Base-by-base conservation (phyloP, 768 basidiomycete genomes). In the Kwoniella sp. region DNA sequence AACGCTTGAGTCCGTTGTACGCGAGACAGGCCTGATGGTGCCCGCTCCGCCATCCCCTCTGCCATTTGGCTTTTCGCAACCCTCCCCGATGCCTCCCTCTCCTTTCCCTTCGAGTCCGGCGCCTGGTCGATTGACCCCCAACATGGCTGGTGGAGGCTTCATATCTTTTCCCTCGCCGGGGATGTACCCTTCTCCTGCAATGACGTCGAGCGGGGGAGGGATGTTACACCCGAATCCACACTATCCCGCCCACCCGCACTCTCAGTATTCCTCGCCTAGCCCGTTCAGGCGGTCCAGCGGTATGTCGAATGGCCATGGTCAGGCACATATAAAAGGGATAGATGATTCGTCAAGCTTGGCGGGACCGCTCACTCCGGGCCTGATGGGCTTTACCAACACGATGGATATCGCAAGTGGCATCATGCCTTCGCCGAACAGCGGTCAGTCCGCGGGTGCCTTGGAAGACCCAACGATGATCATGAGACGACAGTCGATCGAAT, bases 171-270 rank as follows among this genome's bases (percentile, higher is more conserved):
- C 63, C 11, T 52, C 46, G n/a, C 63, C 63, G 5, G 63, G 63
- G 11, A 62, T 61, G 63, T 65, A 59, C 41, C 59, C 60, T 23
- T 59, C 57, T 1, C 63, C 63, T n/a, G n/a, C n/a, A n/a, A n/a
- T n/a, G n/a, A n/a, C n/a, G n/a, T n/a, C n/a, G n/a, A n/a, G n/a
- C n/a, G n/a, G n/a, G n/a, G n/a, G n/a, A n/a, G n/a, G n/a, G 28
- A 58, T 59, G 52, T 39, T 65, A 2, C 63, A 65, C 48, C 56
- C 53, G n/a, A 34, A 45, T 20, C 37, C 32, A 3, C 36, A 39
- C 28, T 45, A 49, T 23, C 17, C 48, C 39, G 23, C 44, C 2
- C 40, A 52, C 22, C 22, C 41, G 28, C 62, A 59, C 14, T 27
- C 59, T 3, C 55, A 50, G 17, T 42, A 37, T 8, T 10, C 14